Evolutionary conservation across 768 basidiomycete genomes (phyloP).

Genomic region (Boletus huronensis): DNA sequence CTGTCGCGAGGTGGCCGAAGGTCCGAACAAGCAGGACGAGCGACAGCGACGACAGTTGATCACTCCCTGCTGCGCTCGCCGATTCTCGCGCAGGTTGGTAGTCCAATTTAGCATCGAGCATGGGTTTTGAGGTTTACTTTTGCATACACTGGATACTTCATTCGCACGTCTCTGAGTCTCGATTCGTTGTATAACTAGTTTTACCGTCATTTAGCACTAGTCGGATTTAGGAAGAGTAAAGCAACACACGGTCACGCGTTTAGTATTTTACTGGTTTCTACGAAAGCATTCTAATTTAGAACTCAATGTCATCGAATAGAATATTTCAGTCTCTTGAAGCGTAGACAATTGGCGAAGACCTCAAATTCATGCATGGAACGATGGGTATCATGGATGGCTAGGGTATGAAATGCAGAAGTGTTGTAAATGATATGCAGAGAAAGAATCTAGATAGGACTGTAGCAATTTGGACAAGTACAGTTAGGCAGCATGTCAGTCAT

Average conservation of each 20-base stretch:
- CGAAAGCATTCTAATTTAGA: slow-evolving; percentile 11
- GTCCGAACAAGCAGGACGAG: slow-evolving; percentile 13
- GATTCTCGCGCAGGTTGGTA: neutral
- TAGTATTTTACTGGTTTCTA: slow-evolving; percentile 5
- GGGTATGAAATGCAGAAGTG: neutral
- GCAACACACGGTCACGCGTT: neutral
- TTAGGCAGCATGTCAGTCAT: slow-evolving; percentile 22
- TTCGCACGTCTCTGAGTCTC: slow-evolving; percentile 2
- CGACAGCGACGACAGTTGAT: slow-evolving; percentile 27
- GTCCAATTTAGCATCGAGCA: neutral
- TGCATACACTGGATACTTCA: slow-evolving; percentile 4
- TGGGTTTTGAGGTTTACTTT: slow-evolving; percentile 2
- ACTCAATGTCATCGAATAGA: neutral
- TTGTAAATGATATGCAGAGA: neutral
- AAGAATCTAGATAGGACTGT: slow-evolving; percentile 38
- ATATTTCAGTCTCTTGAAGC: neutral
- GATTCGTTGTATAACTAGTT: slow-evolving; percentile 17
- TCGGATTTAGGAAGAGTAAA: slow-evolving; percentile 4
- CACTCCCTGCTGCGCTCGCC: neutral
- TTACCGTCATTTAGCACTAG: slow-evolving; percentile 4
- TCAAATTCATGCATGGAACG: neutral
- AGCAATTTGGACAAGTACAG: slow-evolving; percentile 43
- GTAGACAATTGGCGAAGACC: neutral
- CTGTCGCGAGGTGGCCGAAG: slow-evolving; percentile 2
- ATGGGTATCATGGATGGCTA: neutral